phyloP scores from a whole-genome alignment of 129 eudicot genomes.

The Chrysanthemum makinoi region DNA sequence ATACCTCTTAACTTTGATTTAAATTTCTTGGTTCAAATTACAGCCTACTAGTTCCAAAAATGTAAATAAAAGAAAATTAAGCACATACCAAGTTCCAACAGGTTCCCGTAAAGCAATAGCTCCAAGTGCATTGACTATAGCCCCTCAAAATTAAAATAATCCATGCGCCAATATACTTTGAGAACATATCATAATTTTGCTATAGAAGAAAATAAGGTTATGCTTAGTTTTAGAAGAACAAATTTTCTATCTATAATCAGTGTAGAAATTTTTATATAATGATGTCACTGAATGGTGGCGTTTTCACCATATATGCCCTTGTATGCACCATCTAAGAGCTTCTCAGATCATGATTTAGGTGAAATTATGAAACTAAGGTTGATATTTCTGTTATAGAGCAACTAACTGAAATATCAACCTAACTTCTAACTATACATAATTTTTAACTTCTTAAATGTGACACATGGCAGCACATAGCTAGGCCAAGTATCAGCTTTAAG shows the following conservation, averaged over 20 bases:
- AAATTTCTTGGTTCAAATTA: background rate
- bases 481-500: no score
- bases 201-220: background rate
- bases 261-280: background rate
- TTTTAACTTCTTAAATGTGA: no score
- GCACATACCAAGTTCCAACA: slow-evolving; percentile 66
- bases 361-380: no score
- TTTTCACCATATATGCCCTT: background rate
- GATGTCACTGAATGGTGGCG: background rate
- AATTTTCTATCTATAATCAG: background rate
- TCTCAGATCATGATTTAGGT: background rate
- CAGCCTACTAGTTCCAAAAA: background rate
- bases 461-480: no score
- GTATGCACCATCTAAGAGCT: background rate
- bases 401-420: no score
- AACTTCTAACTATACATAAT: no score
- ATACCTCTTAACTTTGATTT: background rate
- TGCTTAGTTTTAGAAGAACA: background rate
- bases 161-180: background rate
- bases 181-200: slow-evolving; percentile 11
- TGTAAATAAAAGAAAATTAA: no score
- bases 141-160: slow-evolving; percentile 54
- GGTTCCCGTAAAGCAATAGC: slow-evolving; percentile 96
- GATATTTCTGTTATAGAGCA: no score
- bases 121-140: slow-evolving; percentile 74